Base-by-base conservation (phyloP, 2,329 filamentous ascomycete species). In the Apiospora rasikravindrae region DNA sequence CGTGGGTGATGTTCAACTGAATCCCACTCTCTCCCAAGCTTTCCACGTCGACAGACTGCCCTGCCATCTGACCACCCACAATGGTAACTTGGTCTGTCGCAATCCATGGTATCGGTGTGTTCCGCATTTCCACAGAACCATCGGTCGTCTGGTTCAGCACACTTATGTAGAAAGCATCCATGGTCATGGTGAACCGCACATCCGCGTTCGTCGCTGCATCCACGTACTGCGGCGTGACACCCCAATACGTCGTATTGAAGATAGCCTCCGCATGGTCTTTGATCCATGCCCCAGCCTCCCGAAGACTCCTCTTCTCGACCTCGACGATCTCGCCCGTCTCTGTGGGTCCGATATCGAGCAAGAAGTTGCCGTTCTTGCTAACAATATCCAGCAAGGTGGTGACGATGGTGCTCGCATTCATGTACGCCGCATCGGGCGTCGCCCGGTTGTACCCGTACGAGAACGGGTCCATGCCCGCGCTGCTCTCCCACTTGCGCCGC, bases 371-470 rank as follows among this genome's bases (percentile, higher is more conserved):
- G 42, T 80, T 80, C 75, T 80, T 80, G 7, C 76, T 49, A 13
- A 80, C 77, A 67, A 80, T 75, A 33, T 81, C 78, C 6, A 80
- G 73, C 26, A 80, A 83, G 4, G 81, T 82, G 19, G 80, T 79
- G 0, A 90, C 81, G 33, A 90, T 81, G 0, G 79, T 82, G 10
- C 77, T 81, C 0, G 88, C 85, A 57, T 86, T 88, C 84, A 90
- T 87, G 77, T 90, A 90, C 13, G 81, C 82, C 0, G 75, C 77
- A 1, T 80, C 76, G 0, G 85, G 82, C 0, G 88, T 91, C 1
- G 87, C 88, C 8, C 85, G 82, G 76, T 91, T 90, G 79, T 87
- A 91, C 3, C 88, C 89, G 75, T 90, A 91, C 73, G 82, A 85
- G 75, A 84, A 90, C 0, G 89, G 88, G 75, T 91, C 89, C 86